phyloP scores from a whole-genome alignment of 345 rosid species.

The Lagerstroemia speciosa region DNA sequence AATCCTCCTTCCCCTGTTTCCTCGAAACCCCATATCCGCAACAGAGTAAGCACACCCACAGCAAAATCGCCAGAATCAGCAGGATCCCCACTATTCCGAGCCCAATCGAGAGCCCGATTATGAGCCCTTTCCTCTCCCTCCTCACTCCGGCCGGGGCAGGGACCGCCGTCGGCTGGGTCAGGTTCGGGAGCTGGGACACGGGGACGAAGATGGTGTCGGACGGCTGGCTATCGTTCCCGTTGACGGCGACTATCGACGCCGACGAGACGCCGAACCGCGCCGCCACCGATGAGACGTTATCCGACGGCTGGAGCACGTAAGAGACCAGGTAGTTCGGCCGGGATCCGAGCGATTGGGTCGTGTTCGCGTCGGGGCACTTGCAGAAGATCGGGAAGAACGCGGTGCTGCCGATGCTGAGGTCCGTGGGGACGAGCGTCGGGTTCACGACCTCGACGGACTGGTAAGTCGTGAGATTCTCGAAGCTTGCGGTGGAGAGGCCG shows the following conservation, averaged over 20 bases:
- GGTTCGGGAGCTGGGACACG: conserved; percentile 30
- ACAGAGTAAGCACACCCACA: conserved; percentile 19
- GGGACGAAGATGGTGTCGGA: conserved; percentile 50
- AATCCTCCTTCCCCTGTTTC: conserved; percentile 15
- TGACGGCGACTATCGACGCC: conserved; percentile 27
- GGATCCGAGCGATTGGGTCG: conserved; percentile 9
- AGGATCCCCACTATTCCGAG: conserved; percentile 30
- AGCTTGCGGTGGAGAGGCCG: conserved; percentile 17
- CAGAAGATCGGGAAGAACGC: conserved; percentile 50
- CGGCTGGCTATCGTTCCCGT: conserved; percentile 28
- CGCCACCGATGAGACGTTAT: conserved; percentile 41
- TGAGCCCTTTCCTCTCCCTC: conserved; percentile 32
- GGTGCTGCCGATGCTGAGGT: conserved; percentile 27
- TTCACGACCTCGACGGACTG: conserved; percentile 54
- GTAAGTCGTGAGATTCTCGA: conserved; percentile 52
- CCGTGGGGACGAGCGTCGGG: conserved; percentile 37
- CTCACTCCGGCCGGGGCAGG: conserved; percentile 19
- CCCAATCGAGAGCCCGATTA: conserved; percentile 45
- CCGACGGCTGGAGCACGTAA: conserved; percentile 58
- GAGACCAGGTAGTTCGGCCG: conserved; percentile 36
- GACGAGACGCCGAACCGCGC: conserved; percentile 34
- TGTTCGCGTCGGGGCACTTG: conserved; percentile 45
- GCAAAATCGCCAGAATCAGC: conserved; percentile 20
- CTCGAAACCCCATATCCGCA: background rate
- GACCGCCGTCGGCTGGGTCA: conserved; percentile 32